A percentile compares a stretch with the other conserved stretches of the same genome.
These are phyloP conservation scores for Colletotrichum abscissum DNA, from an alignment of 2,329 filamentous ascomycete species.

Conservation along the genomic window DNA sequence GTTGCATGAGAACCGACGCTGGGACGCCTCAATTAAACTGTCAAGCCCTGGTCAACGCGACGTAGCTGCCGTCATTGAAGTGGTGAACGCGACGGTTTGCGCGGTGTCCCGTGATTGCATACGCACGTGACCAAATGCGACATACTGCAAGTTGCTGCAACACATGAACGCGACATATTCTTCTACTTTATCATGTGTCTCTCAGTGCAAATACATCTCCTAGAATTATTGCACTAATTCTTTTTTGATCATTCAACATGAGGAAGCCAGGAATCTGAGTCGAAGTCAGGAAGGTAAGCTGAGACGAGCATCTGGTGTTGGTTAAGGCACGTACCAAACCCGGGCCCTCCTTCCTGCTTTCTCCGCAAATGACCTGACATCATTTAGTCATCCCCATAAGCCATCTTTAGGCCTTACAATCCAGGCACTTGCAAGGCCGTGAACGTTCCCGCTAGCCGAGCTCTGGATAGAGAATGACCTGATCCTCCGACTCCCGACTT, in stretches of 20 bases:
- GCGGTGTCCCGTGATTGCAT: constrained; percentile 14
- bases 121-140: not conserved
- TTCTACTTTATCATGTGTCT: not conserved
- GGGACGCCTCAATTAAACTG: not conserved
- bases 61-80: constrained; percentile 7
- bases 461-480: constrained; percentile 38
- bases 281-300: not conserved
- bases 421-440: constrained; percentile 25
- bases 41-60: not conserved
- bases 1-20: not conserved
- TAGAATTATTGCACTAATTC: not conserved
- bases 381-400: constrained; percentile 32
- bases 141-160: not conserved
- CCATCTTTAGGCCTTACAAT: constrained; percentile 1
- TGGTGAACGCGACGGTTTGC: constrained; percentile 18
- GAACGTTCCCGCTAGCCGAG: constrained; percentile 35
- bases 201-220: not conserved
- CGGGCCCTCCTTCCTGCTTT: constrained; percentile 15
- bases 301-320: not conserved
- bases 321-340: not conserved
- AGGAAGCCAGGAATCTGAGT: not conserved
- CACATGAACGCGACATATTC: too few relatives aligned
- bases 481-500: constrained; percentile 33
- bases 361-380: constrained; percentile 32
- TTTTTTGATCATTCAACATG: not conserved